Conservation (phyloP, 257 asterid genomes). For the Ligustrum vulgare region DNA sequence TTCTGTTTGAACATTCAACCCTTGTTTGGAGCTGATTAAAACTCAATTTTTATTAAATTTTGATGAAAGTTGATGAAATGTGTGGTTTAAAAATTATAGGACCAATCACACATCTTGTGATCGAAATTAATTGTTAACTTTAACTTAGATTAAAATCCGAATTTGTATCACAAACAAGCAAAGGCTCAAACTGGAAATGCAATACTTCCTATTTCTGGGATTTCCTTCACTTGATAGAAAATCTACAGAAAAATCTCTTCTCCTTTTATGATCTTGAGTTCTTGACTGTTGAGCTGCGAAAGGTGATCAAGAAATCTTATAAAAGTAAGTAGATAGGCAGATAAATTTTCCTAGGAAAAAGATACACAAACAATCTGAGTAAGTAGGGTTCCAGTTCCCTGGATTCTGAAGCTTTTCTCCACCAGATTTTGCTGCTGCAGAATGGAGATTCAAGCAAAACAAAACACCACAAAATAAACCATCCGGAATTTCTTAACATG, state of each 20-base stretch:
- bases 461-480: neutral
- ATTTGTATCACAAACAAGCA: no score
- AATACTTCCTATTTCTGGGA: neutral
- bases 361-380: neutral
- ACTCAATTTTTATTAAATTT: no score
- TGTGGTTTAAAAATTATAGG: no score
- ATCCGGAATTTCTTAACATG: neutral
- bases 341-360: no score
- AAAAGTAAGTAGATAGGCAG: neutral
- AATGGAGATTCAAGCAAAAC: neutral
- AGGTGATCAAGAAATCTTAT: neutral
- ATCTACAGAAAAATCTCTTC: constrained; percentile 3
- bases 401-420: neutral
- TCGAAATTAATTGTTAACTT: no score
- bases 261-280: neutral
- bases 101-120: no score
- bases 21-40: no score
- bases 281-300: constrained; percentile 6
- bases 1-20: no score
- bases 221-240: constrained; percentile 20
- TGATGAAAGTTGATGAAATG: no score
- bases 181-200: no score
- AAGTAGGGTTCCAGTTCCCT: neutral
- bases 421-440: neutral
- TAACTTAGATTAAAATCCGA: no score